Base-by-base conservation (phyloP, 768 basidiomycete genomes). In the Rossbeevera mucosa region DNA sequence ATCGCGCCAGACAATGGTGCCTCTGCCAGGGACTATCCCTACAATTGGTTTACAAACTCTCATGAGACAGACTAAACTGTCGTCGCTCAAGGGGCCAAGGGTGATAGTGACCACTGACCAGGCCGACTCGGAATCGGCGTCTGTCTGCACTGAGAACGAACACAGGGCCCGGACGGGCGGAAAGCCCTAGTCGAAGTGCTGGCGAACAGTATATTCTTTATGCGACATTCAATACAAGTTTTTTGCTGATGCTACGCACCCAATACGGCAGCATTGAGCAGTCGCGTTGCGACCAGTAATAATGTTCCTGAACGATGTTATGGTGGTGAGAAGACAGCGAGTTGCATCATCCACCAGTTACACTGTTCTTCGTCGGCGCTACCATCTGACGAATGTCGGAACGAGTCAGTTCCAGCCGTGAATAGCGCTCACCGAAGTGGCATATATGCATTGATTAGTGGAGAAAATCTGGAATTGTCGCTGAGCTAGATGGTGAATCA, bases 261-360 rank as follows among this genome's bases (percentile, higher is more conserved):
- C 88, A 91, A 70, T 90, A 90, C 0, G 88, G 87, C 46, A 91
- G 68, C 55, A 91, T 62, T 14, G 82, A 71, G 73, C 71, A 56
- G 91, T 88, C 4, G 86, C 88, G 16, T 76, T 1, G 86, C 86
- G 13, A 91, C 88, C 90, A 92, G 38, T 80, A 74, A 59, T 85
- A 91, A 2, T 88, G 87, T 61, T 91, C 88, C 64, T 91, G 90
- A 48, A 72, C 73, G 28, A 74, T 67, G 55, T 88, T 88, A 65
- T 91, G 90, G 65, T 91, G 89, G 89, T 24, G 78, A 78, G 65
- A 91, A 91, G 1, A 88, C 89, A 3, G 85, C 76, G n/a, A 91
- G 76, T 64, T 86, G 83, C 88, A 88, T 90, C 88, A 88, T 90
- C 90, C 90, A 92, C 16, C 90, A 79, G 55, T 83, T 84, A 68